These are phyloP conservation scores for Huntiella moniliformis DNA, from an alignment of 2,329 filamentous ascomycete genomes.

Conservation along the genomic window DNA sequence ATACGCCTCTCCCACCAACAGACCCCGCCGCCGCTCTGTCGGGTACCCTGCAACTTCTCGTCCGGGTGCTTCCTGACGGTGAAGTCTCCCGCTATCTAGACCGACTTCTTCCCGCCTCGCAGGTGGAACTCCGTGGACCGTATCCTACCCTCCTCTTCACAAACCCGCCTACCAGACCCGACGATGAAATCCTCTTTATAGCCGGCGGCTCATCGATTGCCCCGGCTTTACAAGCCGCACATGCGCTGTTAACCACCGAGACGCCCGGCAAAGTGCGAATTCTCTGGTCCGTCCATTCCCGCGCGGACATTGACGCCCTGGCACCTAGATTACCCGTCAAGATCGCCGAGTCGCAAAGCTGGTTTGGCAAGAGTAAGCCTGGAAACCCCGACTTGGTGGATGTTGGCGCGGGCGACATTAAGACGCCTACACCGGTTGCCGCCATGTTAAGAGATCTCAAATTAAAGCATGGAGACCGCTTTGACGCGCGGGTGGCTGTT, in stretches of 20 bases:
- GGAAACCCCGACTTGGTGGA: slow-evolving; percentile 9
- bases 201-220: slow-evolving; percentile 88
- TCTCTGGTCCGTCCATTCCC: slow-evolving; percentile 59
- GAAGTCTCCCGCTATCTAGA: slow-evolving; percentile 76
- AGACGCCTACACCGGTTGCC: slow-evolving; percentile 32
- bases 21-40: slow-evolving; percentile 16
- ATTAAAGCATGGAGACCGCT: slow-evolving; percentile 30
- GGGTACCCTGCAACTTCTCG: slow-evolving; percentile 47
- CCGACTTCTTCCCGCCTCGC: slow-evolving; percentile 38
- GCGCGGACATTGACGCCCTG: slow-evolving; percentile 29
- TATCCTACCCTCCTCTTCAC: slow-evolving; percentile 44
- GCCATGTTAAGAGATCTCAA: slow-evolving; percentile 46
- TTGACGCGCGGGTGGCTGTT: slow-evolving; percentile 58
- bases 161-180: slow-evolving; percentile 16
- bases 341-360: not conserved
- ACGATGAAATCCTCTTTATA: slow-evolving; percentile 50
- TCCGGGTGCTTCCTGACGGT: slow-evolving; percentile 59
- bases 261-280: slow-evolving; percentile 36
- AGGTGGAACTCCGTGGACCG: slow-evolving; percentile 63
- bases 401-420: slow-evolving; percentile 13
- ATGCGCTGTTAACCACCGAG: slow-evolving; percentile 32
- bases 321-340: not conserved
- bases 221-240: slow-evolving; percentile 65
- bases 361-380: slow-evolving; percentile 13
- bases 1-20: slow-evolving; percentile 61